These are phyloP conservation scores for Pseudogymnoascus sp. DNA, from an alignment of 2,329 filamentous ascomycete genomes.

Conservation along the genomic window DNA sequence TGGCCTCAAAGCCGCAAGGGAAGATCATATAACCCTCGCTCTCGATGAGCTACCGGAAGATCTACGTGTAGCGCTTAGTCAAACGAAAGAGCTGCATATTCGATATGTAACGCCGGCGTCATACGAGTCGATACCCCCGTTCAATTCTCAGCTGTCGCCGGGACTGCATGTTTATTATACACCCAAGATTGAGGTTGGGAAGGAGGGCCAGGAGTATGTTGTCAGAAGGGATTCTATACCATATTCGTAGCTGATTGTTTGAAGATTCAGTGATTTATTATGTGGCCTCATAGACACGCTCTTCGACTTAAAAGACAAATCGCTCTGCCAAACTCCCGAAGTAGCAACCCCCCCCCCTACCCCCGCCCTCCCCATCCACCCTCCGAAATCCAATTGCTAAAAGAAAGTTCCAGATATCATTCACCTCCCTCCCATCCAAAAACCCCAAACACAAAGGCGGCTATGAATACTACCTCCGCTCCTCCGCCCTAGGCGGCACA, in stretches of 20 bases:
- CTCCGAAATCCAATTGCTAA: constrained; percentile 11
- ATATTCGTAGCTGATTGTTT: neutral
- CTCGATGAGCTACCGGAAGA: constrained; percentile 65
- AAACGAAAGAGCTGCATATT: constrained; percentile 65
- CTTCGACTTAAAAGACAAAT: constrained; percentile 38
- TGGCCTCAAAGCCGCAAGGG: constrained; percentile 58
- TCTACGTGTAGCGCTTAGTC: constrained; percentile 51
- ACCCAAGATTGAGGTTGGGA: constrained; percentile 30
- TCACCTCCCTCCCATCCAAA: constrained; percentile 51
- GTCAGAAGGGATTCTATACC: neutral
- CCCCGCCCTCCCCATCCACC: neutral
- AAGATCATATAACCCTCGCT: constrained; percentile 69
- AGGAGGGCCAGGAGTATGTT: neutral
- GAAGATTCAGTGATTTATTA: constrained; percentile 35
- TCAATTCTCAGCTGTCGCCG: constrained; percentile 65
- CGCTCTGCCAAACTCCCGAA: constrained; percentile 46
- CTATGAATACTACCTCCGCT: neutral
- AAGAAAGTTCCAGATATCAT: constrained; percentile 40
- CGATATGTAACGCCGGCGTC: constrained; percentile 59
- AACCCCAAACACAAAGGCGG: constrained; percentile 17
- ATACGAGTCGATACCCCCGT: constrained; percentile 57
- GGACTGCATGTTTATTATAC: constrained; percentile 77
- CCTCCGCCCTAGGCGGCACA: neutral
- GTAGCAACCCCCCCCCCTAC: constrained; percentile 26
- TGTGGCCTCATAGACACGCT: constrained; percentile 49